Evolutionary conservation across 495 filamentous ascomycete species (phyloP), one percentile per base, ranked within the genome.

Genomic region (Thozetella sp.): DNA sequence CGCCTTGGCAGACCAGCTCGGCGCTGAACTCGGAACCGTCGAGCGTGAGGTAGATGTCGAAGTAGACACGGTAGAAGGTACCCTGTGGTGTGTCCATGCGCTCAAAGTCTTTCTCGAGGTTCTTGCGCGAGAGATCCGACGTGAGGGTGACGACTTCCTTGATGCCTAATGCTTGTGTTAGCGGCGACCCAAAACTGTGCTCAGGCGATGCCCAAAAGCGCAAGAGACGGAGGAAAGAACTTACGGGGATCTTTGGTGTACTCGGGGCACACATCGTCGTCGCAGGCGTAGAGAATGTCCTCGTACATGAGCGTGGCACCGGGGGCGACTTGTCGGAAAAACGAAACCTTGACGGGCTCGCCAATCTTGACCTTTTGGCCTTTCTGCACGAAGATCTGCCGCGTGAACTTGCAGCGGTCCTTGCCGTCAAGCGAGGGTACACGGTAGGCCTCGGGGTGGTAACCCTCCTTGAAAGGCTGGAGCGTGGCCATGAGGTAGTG

Each of bases 401-500:
- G 83, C 4, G 95, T 99, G 71, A 97, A 99, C 80, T 99, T 99
- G 88, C 95, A 99, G 53, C 95, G 86, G 72, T 99, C 95, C 68
- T 97, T 97, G 58, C 95, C 95, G 65, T 99, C 95, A 57, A 98
- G 84, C 63, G 90, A 95, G 22, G 95, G 96, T 15, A 99, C 96
- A 62, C 95, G 93, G 76, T 98, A 98, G 59, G 95, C 92, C 72
- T 99, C 95, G 1, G 94, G 95, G 69, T 99, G 95, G 72, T 98
- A 96, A 19, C 95, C 95, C 71, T 98, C 93, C 74, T 98, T 97
- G 83, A 99, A 99, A 9, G 96, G 96, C 70, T 98, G 94, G 19
- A 99, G 85, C 0, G 95, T 99, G 45, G 95, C 96, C 95, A 99
- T 98, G 58, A 99, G 92, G 72, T 99, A 99, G 75, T 99, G 95